phyloP scores from a whole-genome alignment of 2,329 filamentous ascomycete species.

The Ophiostoma novo-ulmi region DNA sequence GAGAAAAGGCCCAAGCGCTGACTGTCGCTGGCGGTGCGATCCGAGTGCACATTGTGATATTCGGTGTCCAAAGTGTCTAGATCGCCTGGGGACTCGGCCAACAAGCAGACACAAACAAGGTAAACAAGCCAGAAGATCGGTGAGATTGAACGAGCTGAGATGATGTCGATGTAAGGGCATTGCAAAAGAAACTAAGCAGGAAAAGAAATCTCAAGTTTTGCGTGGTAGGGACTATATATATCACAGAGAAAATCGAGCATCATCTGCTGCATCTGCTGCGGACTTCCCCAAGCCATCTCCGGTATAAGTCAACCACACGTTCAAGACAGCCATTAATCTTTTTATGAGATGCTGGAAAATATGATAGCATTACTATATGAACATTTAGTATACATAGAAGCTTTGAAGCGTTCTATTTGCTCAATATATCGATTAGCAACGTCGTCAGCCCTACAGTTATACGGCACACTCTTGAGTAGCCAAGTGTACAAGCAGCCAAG shows the following conservation, averaged over 20 bases:
- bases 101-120: not conserved
- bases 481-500: not conserved
- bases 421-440: not conserved
- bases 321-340: not conserved
- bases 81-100: not conserved
- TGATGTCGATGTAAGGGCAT: not conserved
- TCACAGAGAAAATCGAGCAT: not conserved
- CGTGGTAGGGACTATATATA: not conserved
- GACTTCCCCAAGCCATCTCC: constrained; percentile 1
- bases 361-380: too few relatives aligned
- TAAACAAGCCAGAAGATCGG: not conserved
- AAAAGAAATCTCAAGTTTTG: not conserved
- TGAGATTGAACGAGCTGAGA: not conserved
- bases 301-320: not conserved
- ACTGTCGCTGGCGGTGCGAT: not conserved
- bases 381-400: too few relatives aligned
- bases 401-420: not conserved
- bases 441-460: not conserved
- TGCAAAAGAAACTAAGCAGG: not conserved
- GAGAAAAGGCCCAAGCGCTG: not conserved
- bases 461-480: not conserved
- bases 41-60: not conserved
- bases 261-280: not conserved
- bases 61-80: not conserved
- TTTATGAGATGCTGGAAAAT: too few relatives aligned